Evolutionary conservation across 2,329 filamentous ascomycete genomes (phyloP), one percentile per base, ranked within the genome.

Genomic region (Dactylellina cionopaga): DNA sequence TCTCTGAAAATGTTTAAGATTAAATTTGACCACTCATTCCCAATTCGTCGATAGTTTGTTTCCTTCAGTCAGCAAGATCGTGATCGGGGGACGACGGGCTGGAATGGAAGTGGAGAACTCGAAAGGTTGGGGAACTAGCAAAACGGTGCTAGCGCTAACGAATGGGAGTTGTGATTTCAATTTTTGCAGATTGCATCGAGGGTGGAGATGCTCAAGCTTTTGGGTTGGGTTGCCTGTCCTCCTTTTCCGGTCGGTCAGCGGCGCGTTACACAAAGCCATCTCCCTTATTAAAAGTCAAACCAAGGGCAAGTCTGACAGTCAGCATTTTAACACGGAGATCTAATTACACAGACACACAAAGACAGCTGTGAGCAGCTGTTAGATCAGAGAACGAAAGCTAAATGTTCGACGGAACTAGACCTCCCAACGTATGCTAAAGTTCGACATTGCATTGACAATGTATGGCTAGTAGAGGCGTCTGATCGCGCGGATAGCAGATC

Each of bases 11-110:
- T 44, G 55, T 59, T 43, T 59, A 19, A 59, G 55, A 59, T 59
- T 59, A 59, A 59, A 47, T 33, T 49, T 59, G 55, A 59, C 55
- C 55, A 59, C 55, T 47, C 41, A 37, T 37, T 44, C 41, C 55
- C 5, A 59, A 59, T 59, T 41, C 33, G 51, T 55, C 22, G 17
- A 41, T 31, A 29, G 51, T 55, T 55, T 55, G 29, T 5, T 41
- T 5, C 13, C 41, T 55, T 31, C 7, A 15, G 29, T 31, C 39
- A 55, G 51, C 51, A 35, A 55, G 33, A 55, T 55, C 51, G 19
- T 10, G 51, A 29, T 55, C 51, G 51, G 51, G 51, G n/a, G 51
- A 10, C 51, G 33, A 35, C 29, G 49, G 39, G 27, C 31, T 54
- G 49, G 31, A 13, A 35, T 6, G 31, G 13, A 35, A 35, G 13